These are phyloP conservation scores for Neoascochyta sp. DNA, from an alignment of 2,329 filamentous ascomycete genomes.

Conservation along the genomic window DNA sequence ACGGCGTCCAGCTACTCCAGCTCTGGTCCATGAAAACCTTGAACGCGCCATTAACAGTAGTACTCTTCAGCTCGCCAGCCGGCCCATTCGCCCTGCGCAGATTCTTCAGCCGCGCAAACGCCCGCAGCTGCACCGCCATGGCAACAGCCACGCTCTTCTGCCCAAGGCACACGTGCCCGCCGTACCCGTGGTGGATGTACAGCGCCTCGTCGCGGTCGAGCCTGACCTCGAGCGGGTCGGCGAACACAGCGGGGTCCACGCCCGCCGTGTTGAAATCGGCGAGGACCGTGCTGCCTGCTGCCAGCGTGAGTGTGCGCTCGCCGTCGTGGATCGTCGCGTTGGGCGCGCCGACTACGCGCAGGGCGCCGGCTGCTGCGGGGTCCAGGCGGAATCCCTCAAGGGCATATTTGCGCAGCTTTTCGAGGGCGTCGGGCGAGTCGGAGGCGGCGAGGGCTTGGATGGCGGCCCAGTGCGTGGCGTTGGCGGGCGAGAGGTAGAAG, in stretches of 20 bases:
- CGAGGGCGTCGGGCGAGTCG: constrained; percentile 53
- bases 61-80: too few species aligned
- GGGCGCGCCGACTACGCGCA: too few species aligned
- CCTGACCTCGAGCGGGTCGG: constrained; percentile 1
- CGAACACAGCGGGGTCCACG: background rate
- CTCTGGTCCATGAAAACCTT: too few species aligned
- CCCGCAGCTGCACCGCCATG: constrained; percentile 2
- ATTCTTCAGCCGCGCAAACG: too few species aligned
- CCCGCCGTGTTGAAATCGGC: background rate
- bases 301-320: too few species aligned
- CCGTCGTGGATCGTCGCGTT: too few species aligned
- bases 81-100: too few species aligned
- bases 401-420: constrained; percentile 63
- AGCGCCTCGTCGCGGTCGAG: constrained; percentile 1
- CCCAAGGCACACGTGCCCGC: constrained; percentile 5
- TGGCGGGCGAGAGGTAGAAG: constrained; percentile 15
- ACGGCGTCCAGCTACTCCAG: too few species aligned
- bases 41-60: too few species aligned
- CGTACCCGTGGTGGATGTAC: constrained; percentile 7
- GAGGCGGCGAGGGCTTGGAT: constrained; percentile 50
- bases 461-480: constrained; percentile 51
- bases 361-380: too few species aligned
- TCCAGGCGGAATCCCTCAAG: constrained; percentile 70
- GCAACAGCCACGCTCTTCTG: constrained; percentile 1
- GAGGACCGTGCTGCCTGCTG: constrained; percentile 51